Evolutionary conservation across 257 asterid genomes (phyloP).

Genomic region (Mitragyna speciosa): DNA sequence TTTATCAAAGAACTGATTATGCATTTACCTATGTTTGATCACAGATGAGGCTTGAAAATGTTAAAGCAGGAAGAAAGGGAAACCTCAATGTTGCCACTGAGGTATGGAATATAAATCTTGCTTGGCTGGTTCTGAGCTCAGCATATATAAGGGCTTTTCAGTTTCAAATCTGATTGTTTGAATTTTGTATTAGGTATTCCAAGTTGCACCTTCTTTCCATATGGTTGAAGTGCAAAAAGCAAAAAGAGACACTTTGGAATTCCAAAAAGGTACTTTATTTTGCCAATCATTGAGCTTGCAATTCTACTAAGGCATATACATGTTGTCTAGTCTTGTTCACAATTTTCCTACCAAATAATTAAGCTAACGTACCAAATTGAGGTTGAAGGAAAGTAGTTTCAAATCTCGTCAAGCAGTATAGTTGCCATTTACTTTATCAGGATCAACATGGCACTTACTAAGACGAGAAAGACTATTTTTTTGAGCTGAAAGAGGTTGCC

Average conservation of each 20-base stretch:
- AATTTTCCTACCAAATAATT: too few relatives aligned
- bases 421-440: too few relatives aligned
- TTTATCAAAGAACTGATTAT: neutral
- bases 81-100: conserved; percentile 84
- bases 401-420: too few relatives aligned
- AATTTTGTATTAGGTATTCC: conserved; percentile 48
- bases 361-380: too few relatives aligned
- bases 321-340: too few relatives aligned
- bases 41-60: conserved; percentile 86
- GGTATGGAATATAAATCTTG: conserved; percentile 38
- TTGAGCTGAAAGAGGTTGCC: too few relatives aligned
- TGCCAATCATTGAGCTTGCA: too few relatives aligned
- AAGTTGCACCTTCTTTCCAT: conserved; percentile 61
- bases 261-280: conserved; percentile 61
- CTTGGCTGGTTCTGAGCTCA: conserved; percentile 11
- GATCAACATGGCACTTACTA: too few relatives aligned
- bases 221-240: conserved; percentile 63
- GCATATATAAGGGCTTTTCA: neutral
- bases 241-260: conserved; percentile 62
- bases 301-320: too few relatives aligned
- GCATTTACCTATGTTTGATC: conserved; percentile 6
- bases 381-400: too few relatives aligned
- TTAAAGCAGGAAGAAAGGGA: conserved; percentile 91
- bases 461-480: too few relatives aligned
- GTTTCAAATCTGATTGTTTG: neutral